Base-by-base conservation (phyloP, 2,329 filamentous ascomycete genomes). In the Tolypocladium pustulatum region DNA sequence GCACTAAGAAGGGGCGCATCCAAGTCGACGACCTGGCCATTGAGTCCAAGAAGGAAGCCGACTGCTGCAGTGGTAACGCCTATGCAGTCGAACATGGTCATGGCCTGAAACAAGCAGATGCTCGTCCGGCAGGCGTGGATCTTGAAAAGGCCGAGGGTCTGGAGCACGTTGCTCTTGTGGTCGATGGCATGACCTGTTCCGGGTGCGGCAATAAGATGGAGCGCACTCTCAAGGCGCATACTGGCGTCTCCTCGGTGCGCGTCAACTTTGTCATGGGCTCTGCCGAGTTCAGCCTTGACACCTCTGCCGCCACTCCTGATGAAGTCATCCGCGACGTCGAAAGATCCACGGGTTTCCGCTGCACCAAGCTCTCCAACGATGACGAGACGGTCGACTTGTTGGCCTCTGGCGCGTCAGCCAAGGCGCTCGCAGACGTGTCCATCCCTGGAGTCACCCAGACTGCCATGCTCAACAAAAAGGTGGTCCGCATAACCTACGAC, bases 211-310 rank as follows among this genome's bases (percentile, higher is more conserved):
- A 71, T 58, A 74, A 73, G 56, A 57, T 74, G 40, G 61, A 66
- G 54, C 67, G 67, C 1, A 64, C 65, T 2, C 67, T 74, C 36
- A 59, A 59, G 0, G 61, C 59, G 3, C 63, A 65, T 3, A n/a
- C 61, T 3, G 71, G 71, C 3, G 68, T 73, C 0, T 69, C 68
- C 2, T 62, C 65, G 3, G 67, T 69, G 1, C 67, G 65, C 0
- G 71, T 75, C 60, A 74, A 74, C 59, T 75, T 75, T 41, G 70
- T 75, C 61, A 70, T 71, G 65, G 72, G 71, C 4, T 68, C 65
- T 8, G 73, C 67, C 46, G 72, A 74, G 25, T 70, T 75, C 54
- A 61, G 56, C 6, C 32, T 73, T 1, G 66, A 73, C 53, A 58
- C 59, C 0, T 60, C 63, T 1, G 53, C 65, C 10, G 65, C 61